Base-by-base conservation (phyloP, 106 monocot species). In the Apostasia shenzhenica region DNA sequence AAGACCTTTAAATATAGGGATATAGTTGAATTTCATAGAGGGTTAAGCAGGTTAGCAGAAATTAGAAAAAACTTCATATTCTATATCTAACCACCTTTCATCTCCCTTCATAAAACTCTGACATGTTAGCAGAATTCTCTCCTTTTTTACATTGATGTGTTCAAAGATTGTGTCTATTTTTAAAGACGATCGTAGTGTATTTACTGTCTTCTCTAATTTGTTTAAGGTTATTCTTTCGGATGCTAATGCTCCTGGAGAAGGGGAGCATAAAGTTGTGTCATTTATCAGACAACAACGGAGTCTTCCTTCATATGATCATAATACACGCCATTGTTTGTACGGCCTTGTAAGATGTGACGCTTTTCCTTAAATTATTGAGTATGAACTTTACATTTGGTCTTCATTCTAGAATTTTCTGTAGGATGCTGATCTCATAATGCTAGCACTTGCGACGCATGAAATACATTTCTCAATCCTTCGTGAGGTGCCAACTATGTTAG, bases 381-480 rank as follows among this genome's bases (percentile, higher is more conserved):
- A 26, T 26, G 26, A 26, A 26, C 26, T 26, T 26, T 26, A 26
- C 26, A 26, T 26, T 26, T 26, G 26, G 26, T 26, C 26, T 26
- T 26, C 26, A 26, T 26, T 26, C 26, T 26, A 59, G 58, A 12
- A 11, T 59, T 14, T 44, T 41, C 51, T 58, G 4, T 58, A 90
- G 89, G 89, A 90, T 86, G 89, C 83, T 5, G 89, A 90, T 38
- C 75, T 90, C 49, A 90, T 90, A 39, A 83, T 90, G 78, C 80
- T 90, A 39, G 85, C 82, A 12, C 67, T 90, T 47, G 82, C 89
- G 42, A 86, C 80, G 4, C 89, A 90, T 78, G 89, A 90, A 62
- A 57, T 85, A 6, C 77, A 90, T 60, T 83, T 90, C 56, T 81
- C 77, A 49, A 75, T 90, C 53, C 55, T 90, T 40, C 72, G 89